Percentiles rank a stretch among this genome's conserved stretches.
phyloP scores from a whole-genome alignment of 495 filamentous ascomycete genomes.

The Pyronema omphalodes region DNA sequence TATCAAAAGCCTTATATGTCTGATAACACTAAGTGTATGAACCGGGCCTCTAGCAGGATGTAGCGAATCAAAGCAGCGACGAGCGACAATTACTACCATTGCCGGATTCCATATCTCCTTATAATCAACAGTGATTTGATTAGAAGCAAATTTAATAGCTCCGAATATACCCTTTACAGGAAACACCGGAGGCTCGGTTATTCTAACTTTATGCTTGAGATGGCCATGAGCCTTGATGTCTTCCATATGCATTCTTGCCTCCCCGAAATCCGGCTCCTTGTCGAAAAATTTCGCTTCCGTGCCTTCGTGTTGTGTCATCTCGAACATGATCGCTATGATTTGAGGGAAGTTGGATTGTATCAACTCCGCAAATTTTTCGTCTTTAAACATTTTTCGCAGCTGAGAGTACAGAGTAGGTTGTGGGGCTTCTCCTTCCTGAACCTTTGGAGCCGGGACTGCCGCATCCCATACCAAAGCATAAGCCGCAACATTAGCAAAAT shows the following conservation, averaged over 20 bases:
- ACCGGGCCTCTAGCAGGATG: constrained; percentile 76
- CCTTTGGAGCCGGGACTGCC: constrained; percentile 25
- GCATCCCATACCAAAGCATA: constrained; percentile 73
- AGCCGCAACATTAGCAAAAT: constrained; percentile 63
- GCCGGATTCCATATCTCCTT: constrained; percentile 54
- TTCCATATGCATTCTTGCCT: constrained; percentile 43
- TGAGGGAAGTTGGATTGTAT: constrained; percentile 52
- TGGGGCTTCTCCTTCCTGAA: constrained; percentile 30
- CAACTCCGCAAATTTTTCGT: constrained; percentile 39
- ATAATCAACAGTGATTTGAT: constrained; percentile 43
- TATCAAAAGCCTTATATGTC: constrained; percentile 67
- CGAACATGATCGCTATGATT: constrained; percentile 56
- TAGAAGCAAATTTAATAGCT: constrained; percentile 59
- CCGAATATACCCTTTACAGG: constrained; percentile 52
- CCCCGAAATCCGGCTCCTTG: constrained; percentile 38
- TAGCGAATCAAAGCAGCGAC: constrained; percentile 60
- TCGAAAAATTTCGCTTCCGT: constrained; percentile 50
- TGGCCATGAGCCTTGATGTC: constrained; percentile 46
- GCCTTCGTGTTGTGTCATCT: constrained; percentile 50
- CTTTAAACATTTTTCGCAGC: constrained; percentile 49
- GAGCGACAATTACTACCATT: constrained; percentile 53
- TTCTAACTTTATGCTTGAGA: constrained; percentile 41
- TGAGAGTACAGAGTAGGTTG: constrained; percentile 45
- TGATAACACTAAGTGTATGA: constrained; percentile 66
- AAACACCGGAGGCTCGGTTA: constrained; percentile 75